These are phyloP conservation scores for Eutrema yunnanense DNA, from an alignment of 345 rosid species.

Conservation along the genomic window DNA sequence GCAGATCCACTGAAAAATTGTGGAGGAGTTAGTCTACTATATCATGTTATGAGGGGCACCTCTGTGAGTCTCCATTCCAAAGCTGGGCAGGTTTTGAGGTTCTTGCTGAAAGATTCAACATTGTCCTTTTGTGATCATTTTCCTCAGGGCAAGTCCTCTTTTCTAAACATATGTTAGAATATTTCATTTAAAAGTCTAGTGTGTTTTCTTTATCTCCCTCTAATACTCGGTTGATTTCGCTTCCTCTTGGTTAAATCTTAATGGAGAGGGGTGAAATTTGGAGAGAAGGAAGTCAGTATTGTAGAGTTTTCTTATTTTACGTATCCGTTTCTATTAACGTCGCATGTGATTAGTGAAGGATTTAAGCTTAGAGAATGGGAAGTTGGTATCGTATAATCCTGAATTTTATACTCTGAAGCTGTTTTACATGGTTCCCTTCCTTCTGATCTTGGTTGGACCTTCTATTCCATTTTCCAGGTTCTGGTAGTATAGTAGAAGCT, in stretches of 20 bases:
- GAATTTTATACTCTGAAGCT: neutral
- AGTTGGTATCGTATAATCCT: neutral
- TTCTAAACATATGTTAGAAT: neutral
- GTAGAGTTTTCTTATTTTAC: too few relatives aligned
- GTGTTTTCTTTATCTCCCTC: neutral
- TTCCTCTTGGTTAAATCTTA: too few relatives aligned
- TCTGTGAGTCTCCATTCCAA: slow-evolving; percentile 54
- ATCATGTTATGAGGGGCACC: slow-evolving; percentile 53
- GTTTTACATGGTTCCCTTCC: neutral
- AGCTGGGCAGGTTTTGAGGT: slow-evolving; percentile 44
- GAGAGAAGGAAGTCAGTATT: too few relatives aligned
- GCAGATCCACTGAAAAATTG: slow-evolving; percentile 31
- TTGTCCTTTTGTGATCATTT: slow-evolving; percentile 41
- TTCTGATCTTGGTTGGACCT: neutral
- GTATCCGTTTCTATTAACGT: neutral
- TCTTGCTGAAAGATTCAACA: slow-evolving; percentile 42
- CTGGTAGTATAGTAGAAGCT: slow-evolving; percentile 46
- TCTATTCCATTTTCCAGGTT: slow-evolving; percentile 31
- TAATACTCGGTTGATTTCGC: neutral
- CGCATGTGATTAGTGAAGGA: neutral
- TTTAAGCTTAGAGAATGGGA: neutral
- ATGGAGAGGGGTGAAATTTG: too few relatives aligned
- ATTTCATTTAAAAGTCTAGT: neutral
- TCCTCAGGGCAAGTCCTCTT: slow-evolving; percentile 42
- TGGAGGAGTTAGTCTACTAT: slow-evolving; percentile 56